These are phyloP conservation scores for Chytriomyces hyalinus DNA, from an alignment of 192 early-diverging fungal species.

Conservation along the genomic window DNA sequence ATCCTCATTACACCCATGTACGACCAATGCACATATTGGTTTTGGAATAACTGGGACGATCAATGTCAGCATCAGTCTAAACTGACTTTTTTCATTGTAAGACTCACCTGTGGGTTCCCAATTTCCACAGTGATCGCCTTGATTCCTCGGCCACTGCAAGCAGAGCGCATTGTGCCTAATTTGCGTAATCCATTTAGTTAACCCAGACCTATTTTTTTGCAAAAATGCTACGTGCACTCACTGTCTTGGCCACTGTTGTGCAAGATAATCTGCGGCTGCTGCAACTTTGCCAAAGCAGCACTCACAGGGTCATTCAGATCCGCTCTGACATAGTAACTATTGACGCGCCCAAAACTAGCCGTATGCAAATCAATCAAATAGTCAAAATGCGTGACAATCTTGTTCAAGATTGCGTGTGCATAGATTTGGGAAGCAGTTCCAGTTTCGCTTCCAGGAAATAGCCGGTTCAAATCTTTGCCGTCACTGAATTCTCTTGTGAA, in stretches of 20 bases:
- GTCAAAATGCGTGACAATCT: constrained; percentile 80
- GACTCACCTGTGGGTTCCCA: constrained; percentile 73
- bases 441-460: constrained; percentile 71
- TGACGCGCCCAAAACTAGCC: constrained; percentile 81
- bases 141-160: constrained; percentile 75
- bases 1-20: constrained; percentile 72
- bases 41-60: constrained; percentile 67
- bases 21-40: constrained; percentile 78
- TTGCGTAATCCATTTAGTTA: constrained; percentile 13
- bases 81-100: background rate
- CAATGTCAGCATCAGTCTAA: too few species aligned
- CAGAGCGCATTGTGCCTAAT: constrained; percentile 80
- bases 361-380: constrained; percentile 90
- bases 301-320: constrained; percentile 81
- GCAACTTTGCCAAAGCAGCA: constrained; percentile 77
- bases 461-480: constrained; percentile 85
- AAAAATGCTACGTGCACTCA: constrained; percentile 28
- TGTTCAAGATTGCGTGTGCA: constrained; percentile 79
- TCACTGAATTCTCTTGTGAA: constrained; percentile 83
- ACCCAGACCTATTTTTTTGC: background rate
- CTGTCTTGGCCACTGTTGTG: constrained; percentile 73
- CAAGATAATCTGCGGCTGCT: constrained; percentile 77
- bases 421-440: constrained; percentile 85
- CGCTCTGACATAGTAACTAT: constrained; percentile 85
- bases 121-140: constrained; percentile 91